These are phyloP conservation scores for Parietaria judaica DNA, from an alignment of 306 rosid genomes.

Conservation along the genomic window DNA sequence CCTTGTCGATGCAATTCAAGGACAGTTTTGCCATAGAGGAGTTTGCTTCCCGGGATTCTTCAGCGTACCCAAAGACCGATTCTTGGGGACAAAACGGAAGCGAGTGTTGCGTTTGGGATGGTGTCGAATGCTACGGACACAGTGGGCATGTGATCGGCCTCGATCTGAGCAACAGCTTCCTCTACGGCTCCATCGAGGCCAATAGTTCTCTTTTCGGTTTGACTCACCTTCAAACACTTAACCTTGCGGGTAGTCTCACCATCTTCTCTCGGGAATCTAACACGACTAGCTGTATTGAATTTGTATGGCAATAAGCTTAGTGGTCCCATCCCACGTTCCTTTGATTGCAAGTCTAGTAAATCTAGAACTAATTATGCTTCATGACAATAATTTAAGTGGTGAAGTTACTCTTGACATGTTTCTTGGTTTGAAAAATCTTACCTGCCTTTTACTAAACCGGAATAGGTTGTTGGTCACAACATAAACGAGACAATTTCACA, in stretches of 20 bases:
- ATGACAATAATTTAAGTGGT: slow-evolving; percentile 16
- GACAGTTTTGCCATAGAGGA: no score
- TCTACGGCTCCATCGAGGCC: slow-evolving; percentile 15
- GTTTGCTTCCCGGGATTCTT: no score
- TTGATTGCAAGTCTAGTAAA: slow-evolving; percentile 1
- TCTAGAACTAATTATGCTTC: neutral
- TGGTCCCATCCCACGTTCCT: slow-evolving; percentile 14
- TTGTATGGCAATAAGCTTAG: slow-evolving; percentile 6
- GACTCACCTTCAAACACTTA: slow-evolving; percentile 19
- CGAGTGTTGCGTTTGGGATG: slow-evolving; percentile 11
- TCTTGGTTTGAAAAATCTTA: neutral
- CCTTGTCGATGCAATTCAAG: no score
- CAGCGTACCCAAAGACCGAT: no score
- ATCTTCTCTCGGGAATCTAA: slow-evolving; percentile 19
- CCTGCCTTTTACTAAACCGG: fast-evolving
- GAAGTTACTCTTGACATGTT: slow-evolving; percentile 11
- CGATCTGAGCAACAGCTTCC: slow-evolving; percentile 5
- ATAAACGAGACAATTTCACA: neutral
- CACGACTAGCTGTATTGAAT: neutral
- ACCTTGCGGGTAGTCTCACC: slow-evolving; percentile 18
- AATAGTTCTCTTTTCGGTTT: slow-evolving; percentile 12
- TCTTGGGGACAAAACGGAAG: neutral
- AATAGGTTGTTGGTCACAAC: neutral
- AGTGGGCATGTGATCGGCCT: slow-evolving; percentile 4
- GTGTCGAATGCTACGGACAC: neutral